These are phyloP conservation scores for Thermochaetoides thermophila DNA, from an alignment of 495 filamentous ascomycete genomes.

Conservation along the genomic window DNA sequence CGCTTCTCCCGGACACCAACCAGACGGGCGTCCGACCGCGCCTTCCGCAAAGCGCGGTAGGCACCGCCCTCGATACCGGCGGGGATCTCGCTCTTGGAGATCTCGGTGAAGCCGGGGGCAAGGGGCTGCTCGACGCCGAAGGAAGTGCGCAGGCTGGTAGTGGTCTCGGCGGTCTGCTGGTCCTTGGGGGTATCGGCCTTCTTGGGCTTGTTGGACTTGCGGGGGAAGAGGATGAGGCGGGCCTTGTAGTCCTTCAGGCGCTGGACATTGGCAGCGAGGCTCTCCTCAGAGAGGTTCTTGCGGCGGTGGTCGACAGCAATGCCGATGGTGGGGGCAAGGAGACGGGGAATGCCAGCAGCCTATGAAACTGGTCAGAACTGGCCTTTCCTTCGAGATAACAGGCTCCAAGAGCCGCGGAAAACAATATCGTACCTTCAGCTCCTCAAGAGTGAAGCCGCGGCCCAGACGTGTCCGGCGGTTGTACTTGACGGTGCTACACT, in stretches of 20 bases:
- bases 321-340: conserved; percentile 85
- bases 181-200: conserved; percentile 81
- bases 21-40: conserved; percentile 70
- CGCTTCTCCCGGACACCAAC: conserved; percentile 84
- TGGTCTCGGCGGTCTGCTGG: conserved; percentile 58
- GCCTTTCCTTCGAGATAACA: no score
- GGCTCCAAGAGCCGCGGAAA: no score
- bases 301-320: conserved; percentile 94
- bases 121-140: conserved; percentile 57
- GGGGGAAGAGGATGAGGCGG: conserved; percentile 93
- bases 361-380: conserved; percentile 32
- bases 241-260: conserved; percentile 92
- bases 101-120: conserved; percentile 51
- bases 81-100: conserved; percentile 67
- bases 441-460: conserved; percentile 89
- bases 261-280: conserved; percentile 81
- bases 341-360: conserved; percentile 93
- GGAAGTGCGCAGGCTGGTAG: conserved; percentile 33
- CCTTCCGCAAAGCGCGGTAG: conserved; percentile 71
- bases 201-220: conserved; percentile 84
- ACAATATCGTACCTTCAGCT: conserved; percentile 94
- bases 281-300: conserved; percentile 89
- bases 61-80: conserved; percentile 62
- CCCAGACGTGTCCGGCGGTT: conserved; percentile 95
- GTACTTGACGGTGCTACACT: conserved; percentile 59